A percentile compares a stretch with the other conserved stretches of the same genome.
These are phyloP conservation scores for Trichoderma oligosporum DNA, from an alignment of 2,329 filamentous ascomycete species.

Conservation along the genomic window DNA sequence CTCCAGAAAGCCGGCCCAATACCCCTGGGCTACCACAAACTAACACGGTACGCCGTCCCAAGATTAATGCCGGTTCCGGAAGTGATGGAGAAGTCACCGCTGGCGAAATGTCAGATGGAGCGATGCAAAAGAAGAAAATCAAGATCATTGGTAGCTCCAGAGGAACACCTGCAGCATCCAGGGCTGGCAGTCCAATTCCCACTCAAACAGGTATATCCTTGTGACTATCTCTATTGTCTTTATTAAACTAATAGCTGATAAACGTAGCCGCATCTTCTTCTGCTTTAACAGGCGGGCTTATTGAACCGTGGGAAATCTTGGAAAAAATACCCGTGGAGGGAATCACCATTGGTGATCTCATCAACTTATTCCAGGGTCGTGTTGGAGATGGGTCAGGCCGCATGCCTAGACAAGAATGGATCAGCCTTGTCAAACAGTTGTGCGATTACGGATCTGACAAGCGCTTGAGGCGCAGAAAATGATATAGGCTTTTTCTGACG, in stretches of 20 bases:
- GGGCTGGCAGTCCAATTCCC: constrained; percentile 58
- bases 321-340: constrained; percentile 52
- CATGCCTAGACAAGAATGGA: constrained; percentile 54
- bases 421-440: constrained; percentile 55
- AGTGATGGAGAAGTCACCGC: constrained; percentile 71
- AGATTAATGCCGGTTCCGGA: constrained; percentile 54
- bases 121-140: constrained; percentile 50
- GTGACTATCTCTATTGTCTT: background rate
- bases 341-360: constrained; percentile 51
- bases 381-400: constrained; percentile 50
- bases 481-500: background rate
- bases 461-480: constrained; percentile 43
- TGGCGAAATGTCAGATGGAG: constrained; percentile 61
- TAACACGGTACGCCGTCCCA: constrained; percentile 39
- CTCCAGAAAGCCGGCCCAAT: constrained; percentile 50
- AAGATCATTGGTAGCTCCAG: constrained; percentile 48
- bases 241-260: constrained; percentile 8
- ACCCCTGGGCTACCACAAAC: constrained; percentile 48
- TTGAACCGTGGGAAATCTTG: constrained; percentile 52
- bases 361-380: constrained; percentile 52
- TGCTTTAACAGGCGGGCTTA: constrained; percentile 31
- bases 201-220: constrained; percentile 36
- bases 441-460: constrained; percentile 54
- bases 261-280: constrained; percentile 33
- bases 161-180: constrained; percentile 55